Base-by-base conservation (phyloP, 163 green algal genomes). In the Chlamydomonas reinhardtii region DNA sequence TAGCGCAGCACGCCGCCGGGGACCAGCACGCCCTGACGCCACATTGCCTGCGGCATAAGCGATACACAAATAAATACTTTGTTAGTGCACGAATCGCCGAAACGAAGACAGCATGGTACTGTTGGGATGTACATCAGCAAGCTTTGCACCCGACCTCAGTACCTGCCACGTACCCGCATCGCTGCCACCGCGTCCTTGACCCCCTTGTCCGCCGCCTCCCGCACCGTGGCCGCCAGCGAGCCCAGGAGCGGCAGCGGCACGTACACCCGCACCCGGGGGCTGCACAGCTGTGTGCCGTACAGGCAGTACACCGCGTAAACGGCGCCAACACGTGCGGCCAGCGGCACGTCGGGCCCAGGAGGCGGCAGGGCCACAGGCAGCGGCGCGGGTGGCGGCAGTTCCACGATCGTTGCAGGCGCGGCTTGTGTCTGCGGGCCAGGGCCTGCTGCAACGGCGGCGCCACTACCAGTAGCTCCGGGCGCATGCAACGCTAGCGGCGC, bases 281-380 rank as follows among this genome's bases (percentile, higher is more conserved):
- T 24, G 16, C 61, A 64, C 62, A 82, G 72, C 82, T 87, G 82
- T 16, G 82, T 87, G 59, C 59, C 72, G 59, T 87, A 56, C 61
- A 87, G 37, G 61, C 82, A 87, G 82, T 82, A 87, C 71, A 87
- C 6, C 12, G 72, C 72, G 61, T 69, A 81, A 1, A 87, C 54
- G 0, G 82, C 82, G 19, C 82, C 82, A 4, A 35, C 72, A 22
- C 72, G 82, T 0, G 82, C 82, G 20, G 72, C 35, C 72, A 82
- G 61, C 37, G 82, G 72, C 43, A 87, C 82, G 39, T 87, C 82
- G 8, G 82, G 82, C 0, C 72, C 61, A 20, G 71, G 52, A 9
- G 59, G 81, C 19, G 71, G 56, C 70, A 73, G 81, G 17, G 34
- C 56, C 22, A 35, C 48, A 16, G 71, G 81, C 70, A 79, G 29